Percentiles rank a stretch among this genome's conserved stretches.
These are phyloP conservation scores for Discostella stelligera DNA, from an alignment of 352 stramenopile species.

Conservation along the genomic window DNA sequence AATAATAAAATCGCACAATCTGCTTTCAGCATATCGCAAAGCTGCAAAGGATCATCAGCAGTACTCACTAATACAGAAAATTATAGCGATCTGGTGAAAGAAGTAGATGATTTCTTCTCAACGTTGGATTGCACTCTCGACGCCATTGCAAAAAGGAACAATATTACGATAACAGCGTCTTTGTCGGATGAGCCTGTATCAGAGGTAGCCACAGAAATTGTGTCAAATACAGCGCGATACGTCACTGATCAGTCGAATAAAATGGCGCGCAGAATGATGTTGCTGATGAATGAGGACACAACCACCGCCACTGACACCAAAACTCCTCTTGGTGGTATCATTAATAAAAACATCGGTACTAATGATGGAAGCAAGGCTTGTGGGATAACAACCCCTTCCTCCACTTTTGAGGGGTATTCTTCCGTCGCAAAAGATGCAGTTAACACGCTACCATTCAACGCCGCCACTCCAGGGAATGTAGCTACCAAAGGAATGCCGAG, in stretches of 20 bases:
- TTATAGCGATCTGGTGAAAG: neutral
- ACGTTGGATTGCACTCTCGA: constrained; percentile 2
- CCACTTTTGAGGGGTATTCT: neutral
- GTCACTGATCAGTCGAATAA: constrained; percentile 19
- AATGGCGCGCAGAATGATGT: constrained; percentile 31
- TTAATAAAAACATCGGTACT: neutral
- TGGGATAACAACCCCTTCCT: neutral
- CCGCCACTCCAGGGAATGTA: neutral
- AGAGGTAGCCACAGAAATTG: constrained; percentile 21
- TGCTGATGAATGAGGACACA: neutral
- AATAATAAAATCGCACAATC: too few relatives aligned
- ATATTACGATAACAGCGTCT: neutral
- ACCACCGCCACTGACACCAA: neutral
- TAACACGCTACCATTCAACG: neutral
- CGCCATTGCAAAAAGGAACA: neutral
- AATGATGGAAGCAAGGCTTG: neutral
- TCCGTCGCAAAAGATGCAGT: neutral
- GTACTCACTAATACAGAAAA: neutral
- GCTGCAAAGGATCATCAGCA: too few relatives aligned
- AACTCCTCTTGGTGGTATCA: neutral
- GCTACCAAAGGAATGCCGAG: neutral
- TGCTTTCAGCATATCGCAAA: too few relatives aligned
- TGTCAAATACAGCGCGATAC: constrained; percentile 28
- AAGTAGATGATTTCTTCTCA: constrained; percentile 1
- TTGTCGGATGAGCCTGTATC: constrained; percentile 5